Conservation (phyloP, 371 early-diverging fungal species). For the Mucor irregularis region DNA sequence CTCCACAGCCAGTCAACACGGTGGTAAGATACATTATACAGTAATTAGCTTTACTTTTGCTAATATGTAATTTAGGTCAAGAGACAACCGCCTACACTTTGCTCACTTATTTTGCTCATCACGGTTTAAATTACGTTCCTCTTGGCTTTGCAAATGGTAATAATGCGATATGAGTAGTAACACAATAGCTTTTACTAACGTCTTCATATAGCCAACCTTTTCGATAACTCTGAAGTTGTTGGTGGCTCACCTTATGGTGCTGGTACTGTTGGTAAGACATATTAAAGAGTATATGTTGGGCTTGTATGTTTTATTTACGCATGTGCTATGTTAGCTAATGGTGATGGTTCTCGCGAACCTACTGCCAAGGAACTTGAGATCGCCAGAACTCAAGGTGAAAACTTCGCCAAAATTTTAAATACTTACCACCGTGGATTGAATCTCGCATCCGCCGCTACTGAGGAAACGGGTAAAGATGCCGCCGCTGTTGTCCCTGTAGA, state of each 20-base stretch:
- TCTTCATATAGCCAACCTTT: no score
- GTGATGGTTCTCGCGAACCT: slow-evolving; percentile 70
- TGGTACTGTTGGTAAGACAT: slow-evolving; percentile 23
- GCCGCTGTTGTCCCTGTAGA: background rate
- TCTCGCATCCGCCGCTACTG: background rate
- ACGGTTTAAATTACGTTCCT: slow-evolving; percentile 81
- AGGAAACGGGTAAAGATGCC: background rate
- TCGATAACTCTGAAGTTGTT: slow-evolving; percentile 52
- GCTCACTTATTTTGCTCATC: slow-evolving; percentile 74
- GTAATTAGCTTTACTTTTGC: no score
- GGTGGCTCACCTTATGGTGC: slow-evolving; percentile 78
- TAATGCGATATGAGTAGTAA: no score
- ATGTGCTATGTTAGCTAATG: slow-evolving; percentile 14
- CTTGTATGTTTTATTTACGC: background rate
- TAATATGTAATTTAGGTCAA: no score
- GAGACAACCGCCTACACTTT: slow-evolving; percentile 75
- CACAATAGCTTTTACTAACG: no score
- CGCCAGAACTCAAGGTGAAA: slow-evolving; percentile 65
- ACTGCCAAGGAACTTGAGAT: slow-evolving; percentile 65
- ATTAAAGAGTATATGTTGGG: background rate
- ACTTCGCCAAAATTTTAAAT: slow-evolving; percentile 54
- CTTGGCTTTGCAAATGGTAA: slow-evolving; percentile 61
- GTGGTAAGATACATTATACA: no score
- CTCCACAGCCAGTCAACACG: slow-evolving; percentile 73
- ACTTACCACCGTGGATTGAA: slow-evolving; percentile 9